A percentile compares a stretch with the other conserved stretches of the same genome.
phyloP scores from a whole-genome alignment of 768 basidiomycete species.

The Tylopilus subfusipes region DNA sequence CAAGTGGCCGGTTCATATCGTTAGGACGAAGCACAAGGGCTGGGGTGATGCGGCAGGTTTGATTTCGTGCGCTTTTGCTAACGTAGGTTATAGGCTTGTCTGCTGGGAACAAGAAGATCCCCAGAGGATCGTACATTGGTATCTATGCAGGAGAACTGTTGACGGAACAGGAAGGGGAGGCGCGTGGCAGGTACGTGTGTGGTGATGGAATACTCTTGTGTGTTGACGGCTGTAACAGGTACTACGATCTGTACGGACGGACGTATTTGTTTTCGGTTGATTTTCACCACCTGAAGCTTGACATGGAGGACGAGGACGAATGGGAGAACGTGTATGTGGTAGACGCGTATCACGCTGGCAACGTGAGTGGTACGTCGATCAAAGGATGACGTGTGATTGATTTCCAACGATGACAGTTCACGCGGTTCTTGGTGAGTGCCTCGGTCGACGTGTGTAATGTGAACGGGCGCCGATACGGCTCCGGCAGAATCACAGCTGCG shows the following conservation, averaged over 20 bases:
- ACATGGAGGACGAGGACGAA: slow-evolving; percentile 22
- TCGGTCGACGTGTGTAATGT: neutral
- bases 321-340: slow-evolving; percentile 50
- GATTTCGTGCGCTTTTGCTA: neutral
- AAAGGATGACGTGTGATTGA: slow-evolving; percentile 3
- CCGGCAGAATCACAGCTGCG: slow-evolving; percentile 83
- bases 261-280: slow-evolving; percentile 86
- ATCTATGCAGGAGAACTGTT: slow-evolving; percentile 84
- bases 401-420: slow-evolving; percentile 56
- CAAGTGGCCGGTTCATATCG: slow-evolving; percentile 56
- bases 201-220: neutral
- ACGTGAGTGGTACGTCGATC: slow-evolving; percentile 47
- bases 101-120: slow-evolving; percentile 60
- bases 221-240: slow-evolving; percentile 36
- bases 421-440: slow-evolving; percentile 73
- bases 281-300: slow-evolving; percentile 57
- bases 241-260: slow-evolving; percentile 69
- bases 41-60: slow-evolving; percentile 59
- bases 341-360: slow-evolving; percentile 87
- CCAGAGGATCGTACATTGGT: slow-evolving; percentile 69
- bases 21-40: slow-evolving; percentile 72
- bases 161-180: slow-evolving; percentile 61
- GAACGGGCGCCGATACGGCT: neutral
- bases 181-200: slow-evolving; percentile 59
- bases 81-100: slow-evolving; percentile 56